Percentiles rank a stretch among this genome's conserved stretches.
These are phyloP conservation scores for Eucalyptus erythrocorys DNA, from an alignment of 345 rosid species.

Conservation along the genomic window DNA sequence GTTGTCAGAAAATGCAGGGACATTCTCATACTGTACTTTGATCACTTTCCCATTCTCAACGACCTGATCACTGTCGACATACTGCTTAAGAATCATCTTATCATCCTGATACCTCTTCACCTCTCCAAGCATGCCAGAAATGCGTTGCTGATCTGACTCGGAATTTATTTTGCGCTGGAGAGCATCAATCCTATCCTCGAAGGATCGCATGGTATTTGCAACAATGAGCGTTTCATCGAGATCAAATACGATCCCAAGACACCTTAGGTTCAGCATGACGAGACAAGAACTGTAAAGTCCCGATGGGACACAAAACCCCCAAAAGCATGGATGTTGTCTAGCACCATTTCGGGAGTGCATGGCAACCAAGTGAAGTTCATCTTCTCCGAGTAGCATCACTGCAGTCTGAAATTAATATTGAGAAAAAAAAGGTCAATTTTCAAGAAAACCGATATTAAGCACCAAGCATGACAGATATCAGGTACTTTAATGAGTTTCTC, in stretches of 20 bases:
- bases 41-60: slow-evolving; percentile 85
- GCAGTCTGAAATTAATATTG: slow-evolving; percentile 47
- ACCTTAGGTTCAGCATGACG: slow-evolving; percentile 83
- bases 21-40: slow-evolving; percentile 61
- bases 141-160: slow-evolving; percentile 72
- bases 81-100: slow-evolving; percentile 81
- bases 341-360: slow-evolving; percentile 51
- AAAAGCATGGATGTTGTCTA: slow-evolving; percentile 61
- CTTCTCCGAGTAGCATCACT: slow-evolving; percentile 58
- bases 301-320: slow-evolving; percentile 67
- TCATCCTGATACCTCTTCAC: slow-evolving; percentile 91
- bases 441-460: neutral
- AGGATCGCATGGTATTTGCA: slow-evolving; percentile 94
- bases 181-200: slow-evolving; percentile 84
- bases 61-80: slow-evolving; percentile 86
- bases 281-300: slow-evolving; percentile 81
- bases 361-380: slow-evolving; percentile 96
- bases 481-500: neutral
- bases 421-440: neutral
- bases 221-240: slow-evolving; percentile 95
- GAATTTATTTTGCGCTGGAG: slow-evolving; percentile 61
- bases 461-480: neutral
- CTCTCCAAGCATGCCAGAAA: slow-evolving; percentile 67
- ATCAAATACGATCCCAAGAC: slow-evolving; percentile 97
- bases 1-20: slow-evolving; percentile 73